These are phyloP conservation scores for Herpetospermum pedunculosum DNA, from an alignment of 306 rosid genomes.

Conservation along the genomic window DNA sequence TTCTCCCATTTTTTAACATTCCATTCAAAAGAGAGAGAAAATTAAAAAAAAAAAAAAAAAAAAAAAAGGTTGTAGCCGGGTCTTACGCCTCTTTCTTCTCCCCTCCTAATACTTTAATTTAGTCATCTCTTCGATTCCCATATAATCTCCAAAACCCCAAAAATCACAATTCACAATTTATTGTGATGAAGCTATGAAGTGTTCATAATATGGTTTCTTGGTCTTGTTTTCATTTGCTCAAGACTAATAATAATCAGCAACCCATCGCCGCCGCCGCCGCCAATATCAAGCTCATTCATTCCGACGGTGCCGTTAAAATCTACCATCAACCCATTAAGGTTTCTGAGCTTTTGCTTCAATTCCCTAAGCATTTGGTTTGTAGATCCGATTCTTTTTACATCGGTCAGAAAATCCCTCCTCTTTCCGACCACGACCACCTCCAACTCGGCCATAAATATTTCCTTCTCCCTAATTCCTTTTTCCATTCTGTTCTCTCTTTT, in stretches of 20 bases:
- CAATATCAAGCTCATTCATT: constrained; percentile 20
- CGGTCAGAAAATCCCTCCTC: constrained; percentile 35
- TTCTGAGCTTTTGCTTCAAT: constrained; percentile 13
- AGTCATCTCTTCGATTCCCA: not conserved
- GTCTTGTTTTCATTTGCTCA: constrained; percentile 18
- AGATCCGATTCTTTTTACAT: constrained; percentile 27
- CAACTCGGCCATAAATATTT: constrained; percentile 31
- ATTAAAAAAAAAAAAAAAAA: not conserved
- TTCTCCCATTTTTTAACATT: constrained; percentile 1
- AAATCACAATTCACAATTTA: not conserved
- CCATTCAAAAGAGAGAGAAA: not conserved
- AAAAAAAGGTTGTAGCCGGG: constrained; percentile 22
- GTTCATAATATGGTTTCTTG: constrained; percentile 1
- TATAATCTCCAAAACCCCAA: not conserved
- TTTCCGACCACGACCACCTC: constrained; percentile 22
- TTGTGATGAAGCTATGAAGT: not conserved
- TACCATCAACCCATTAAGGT: constrained; percentile 18
- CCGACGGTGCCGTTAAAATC: constrained; percentile 20
- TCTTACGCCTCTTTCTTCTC: constrained; percentile 8
- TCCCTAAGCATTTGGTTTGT: constrained; percentile 28
- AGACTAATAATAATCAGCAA: too few relatives aligned
- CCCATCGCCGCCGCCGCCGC: too few relatives aligned
- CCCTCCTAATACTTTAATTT: not conserved
- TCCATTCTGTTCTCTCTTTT: constrained; percentile 29
- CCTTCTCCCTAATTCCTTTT: constrained; percentile 25